phyloP scores from a whole-genome alignment of 139 green algal genomes.

The Coelastrella sp. region DNA sequence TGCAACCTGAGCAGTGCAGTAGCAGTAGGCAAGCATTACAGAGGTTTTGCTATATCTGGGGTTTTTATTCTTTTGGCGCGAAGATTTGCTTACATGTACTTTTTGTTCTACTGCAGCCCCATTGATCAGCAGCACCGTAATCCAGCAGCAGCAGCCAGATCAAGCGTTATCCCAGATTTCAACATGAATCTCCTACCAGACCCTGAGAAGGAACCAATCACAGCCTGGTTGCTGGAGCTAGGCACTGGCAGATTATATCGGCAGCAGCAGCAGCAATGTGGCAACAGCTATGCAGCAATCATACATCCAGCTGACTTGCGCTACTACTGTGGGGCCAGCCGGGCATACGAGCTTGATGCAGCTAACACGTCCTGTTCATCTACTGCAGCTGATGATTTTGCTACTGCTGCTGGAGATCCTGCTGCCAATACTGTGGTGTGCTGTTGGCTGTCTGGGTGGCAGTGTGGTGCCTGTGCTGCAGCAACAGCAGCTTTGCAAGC shows the following conservation, averaged over 20 bases:
- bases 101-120: neutral
- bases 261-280: conserved; percentile 17
- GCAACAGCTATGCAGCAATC: neutral
- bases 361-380: too few species aligned
- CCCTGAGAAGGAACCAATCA: neutral
- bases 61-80: too few species aligned
- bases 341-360: neutral
- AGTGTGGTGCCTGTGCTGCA: conserved; percentile 24
- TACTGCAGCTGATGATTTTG: neutral
- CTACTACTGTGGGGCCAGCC: conserved; percentile 8
- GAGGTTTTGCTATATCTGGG: too few species aligned
- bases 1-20: too few species aligned
- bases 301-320: conserved; percentile 19
- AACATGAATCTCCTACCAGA: neutral
- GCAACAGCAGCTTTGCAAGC: neutral
- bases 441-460: conserved; percentile 25
- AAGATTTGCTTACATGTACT: too few species aligned
- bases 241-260: neutral
- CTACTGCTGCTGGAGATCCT: neutral
- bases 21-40: too few species aligned
- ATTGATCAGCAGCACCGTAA: neutral
- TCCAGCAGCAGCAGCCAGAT: conserved; percentile 6
- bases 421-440: neutral
- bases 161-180: neutral
- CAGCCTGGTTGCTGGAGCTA: conserved; percentile 24